Evolutionary conservation across 106 monocot genomes (phyloP), one percentile per base, ranked within the genome.

Genomic region (Platanthera zijinensis): DNA sequence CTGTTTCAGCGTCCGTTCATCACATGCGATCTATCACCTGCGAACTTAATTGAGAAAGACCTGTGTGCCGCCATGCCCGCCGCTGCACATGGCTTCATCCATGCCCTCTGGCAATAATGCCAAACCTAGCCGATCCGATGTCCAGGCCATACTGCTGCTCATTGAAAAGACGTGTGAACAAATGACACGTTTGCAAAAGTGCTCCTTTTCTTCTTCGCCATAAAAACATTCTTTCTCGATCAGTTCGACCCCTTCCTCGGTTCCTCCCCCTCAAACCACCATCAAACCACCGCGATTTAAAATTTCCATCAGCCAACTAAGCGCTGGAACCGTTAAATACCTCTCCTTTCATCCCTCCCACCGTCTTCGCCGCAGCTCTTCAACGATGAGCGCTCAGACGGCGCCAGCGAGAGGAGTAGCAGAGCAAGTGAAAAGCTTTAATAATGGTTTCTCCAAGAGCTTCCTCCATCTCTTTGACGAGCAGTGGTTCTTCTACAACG

Each of bases 401-500:
- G 7, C 18, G 7, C 18, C n/a, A 8, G 19, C 19, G 59, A 39
- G 59, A 61, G 59, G 21, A 61, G 9, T 61, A 32, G 13, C 67
- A 67, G 67, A 39, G 32, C 32, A 39, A 12, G 39, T 32, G 32
- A 67, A 67, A 39, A 67, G 67, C 10, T 28, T 18, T n/a, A n/a
- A 8, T n/a, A n/a, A 8, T 32, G 0, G n/a, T 3, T 39, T 67
- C 10, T 28, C 63, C 12, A 67, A 12, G 3, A 67, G 12, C 32
- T 67, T 67, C 10, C 11, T 84, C 46, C 76, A 84, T 22, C 84
- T 91, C 32, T 83, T 82, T 19, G 91, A 91, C 10, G 86, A 91
- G 80, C 74, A 63, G 57, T 91, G 91, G 91, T 91, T 86, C 91
- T 88, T 80, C 79, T 63, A 57, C 57, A 88, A 84, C 77, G 28